phyloP scores from a whole-genome alignment of 2,329 filamentous ascomycete species.

The Paecilomyces sp. region DNA sequence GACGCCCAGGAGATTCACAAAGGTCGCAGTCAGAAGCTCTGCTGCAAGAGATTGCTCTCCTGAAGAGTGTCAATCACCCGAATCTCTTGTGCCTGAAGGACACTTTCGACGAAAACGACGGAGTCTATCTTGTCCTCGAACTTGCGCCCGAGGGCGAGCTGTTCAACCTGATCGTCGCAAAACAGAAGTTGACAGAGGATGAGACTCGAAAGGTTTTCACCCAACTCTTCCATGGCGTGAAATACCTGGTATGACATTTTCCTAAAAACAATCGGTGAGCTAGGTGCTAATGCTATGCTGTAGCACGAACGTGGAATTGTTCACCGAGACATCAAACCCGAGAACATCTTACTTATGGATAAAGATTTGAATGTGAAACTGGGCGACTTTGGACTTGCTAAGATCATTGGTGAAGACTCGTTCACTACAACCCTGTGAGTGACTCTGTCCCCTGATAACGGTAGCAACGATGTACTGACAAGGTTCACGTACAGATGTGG shows the following conservation, averaged over 20 bases:
- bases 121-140: conserved; percentile 86
- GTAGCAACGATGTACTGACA: conserved; percentile 14
- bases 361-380: conserved; percentile 82
- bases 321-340: conserved; percentile 94
- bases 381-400: conserved; percentile 92
- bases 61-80: conserved; percentile 95
- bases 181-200: conserved; percentile 76
- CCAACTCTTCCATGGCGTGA: conserved; percentile 88
- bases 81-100: conserved; percentile 91
- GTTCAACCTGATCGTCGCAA: conserved; percentile 90
- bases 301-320: conserved; percentile 97
- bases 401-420: conserved; percentile 97
- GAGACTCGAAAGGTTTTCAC: conserved; percentile 82
- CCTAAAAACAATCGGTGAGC: not conserved
- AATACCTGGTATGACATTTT: conserved; percentile 68
- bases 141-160: conserved; percentile 87
- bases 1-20: conserved; percentile 73
- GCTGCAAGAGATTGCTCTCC: conserved; percentile 90
- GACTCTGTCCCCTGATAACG: not conserved
- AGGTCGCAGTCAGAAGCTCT: conserved; percentile 75
- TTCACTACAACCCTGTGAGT: conserved; percentile 85
- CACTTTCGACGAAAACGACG: conserved; percentile 85
- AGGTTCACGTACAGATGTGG: conserved; percentile 51
- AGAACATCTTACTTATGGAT: conserved; percentile 87
- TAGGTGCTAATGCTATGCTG: conserved; percentile 5